Percentiles rank a stretch among this genome's conserved stretches.
phyloP scores from a whole-genome alignment of 1,284 basidiomycete species.

The Grifola frondosa region DNA sequence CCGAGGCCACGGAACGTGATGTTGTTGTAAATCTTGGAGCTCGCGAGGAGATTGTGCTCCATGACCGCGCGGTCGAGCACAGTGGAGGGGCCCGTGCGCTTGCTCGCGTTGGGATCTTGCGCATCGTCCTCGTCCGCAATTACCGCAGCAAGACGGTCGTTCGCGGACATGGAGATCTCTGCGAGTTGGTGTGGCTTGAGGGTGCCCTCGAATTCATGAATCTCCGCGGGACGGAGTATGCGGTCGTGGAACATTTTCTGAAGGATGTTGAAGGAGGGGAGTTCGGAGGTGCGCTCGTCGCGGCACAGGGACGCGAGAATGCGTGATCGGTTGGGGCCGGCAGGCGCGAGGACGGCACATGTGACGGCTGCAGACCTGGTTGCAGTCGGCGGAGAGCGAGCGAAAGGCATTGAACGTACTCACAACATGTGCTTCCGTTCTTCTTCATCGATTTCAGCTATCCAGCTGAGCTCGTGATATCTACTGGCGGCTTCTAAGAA shows the following conservation, averaged over 20 bases:
- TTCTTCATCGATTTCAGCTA: constrained; percentile 85
- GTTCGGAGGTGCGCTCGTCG: constrained; percentile 84
- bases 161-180: constrained; percentile 78
- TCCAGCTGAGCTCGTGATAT: constrained; percentile 93
- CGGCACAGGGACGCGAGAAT: constrained; percentile 90
- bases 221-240: constrained; percentile 86
- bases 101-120: constrained; percentile 57
- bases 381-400: background rate
- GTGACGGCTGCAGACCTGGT: constrained; percentile 86
- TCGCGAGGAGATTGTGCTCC: constrained; percentile 96
- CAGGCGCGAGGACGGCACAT: constrained; percentile 95
- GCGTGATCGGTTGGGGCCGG: constrained; percentile 92
- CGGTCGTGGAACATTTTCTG: constrained; percentile 98
- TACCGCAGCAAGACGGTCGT: constrained; percentile 70
- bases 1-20: constrained; percentile 90
- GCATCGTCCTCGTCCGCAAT: constrained; percentile 49
- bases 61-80: constrained; percentile 97
- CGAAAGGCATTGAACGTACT: constrained; percentile 29
- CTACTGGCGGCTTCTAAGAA: constrained; percentile 94
- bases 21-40: constrained; percentile 93
- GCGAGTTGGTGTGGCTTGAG: constrained; percentile 94
- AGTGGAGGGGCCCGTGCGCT: constrained; percentile 83
- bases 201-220: constrained; percentile 85
- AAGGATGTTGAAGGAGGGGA: constrained; percentile 86
- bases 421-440: constrained; percentile 87